Base-by-base conservation (phyloP, 1,139 yeast genomes). In the Yamadazyma epiphylla region DNA sequence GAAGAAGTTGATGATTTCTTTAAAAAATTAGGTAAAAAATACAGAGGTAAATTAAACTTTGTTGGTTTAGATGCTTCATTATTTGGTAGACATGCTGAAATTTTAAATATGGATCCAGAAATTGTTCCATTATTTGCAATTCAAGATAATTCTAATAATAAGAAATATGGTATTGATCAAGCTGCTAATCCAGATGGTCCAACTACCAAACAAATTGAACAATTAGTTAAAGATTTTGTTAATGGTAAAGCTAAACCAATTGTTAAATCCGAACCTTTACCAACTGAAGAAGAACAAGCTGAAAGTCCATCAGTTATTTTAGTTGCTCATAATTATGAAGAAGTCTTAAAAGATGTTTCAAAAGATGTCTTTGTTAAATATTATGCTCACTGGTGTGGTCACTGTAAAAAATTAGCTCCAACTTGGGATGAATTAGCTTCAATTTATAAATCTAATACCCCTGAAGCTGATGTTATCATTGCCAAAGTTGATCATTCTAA, bases 371-470 rank as follows among this genome's bases (percentile, higher is more conserved):
- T 91, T 46, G 89, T 91, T 46, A 87, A 89, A 70, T 89, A 85
- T 67, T 91, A 86, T 55, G 98, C 98, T 35, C 95, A 96, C 64
- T 91, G 98, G 98, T 89, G 98, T 70, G 96, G 97, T 30, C 97
- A 89, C 73, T 89, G 98, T 75, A 89, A 89, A 75, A 86, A 76
- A 63, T 74, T 89, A 62, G 95, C 95, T 36, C 98, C 98, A 54
- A 72, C 70, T 38, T 91, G 82, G 70, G 95, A 85, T 55, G 94
- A 87, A 57, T 75, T 91, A 48, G 96, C 88, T 35, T 79, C 66
- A 31, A 55, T 83, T 36, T 83, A 69, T 59, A 69, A 65, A 35
- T 63, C 72, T 32, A 75, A 74, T 45, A 53, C 63, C 27, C 60
- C 65, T 28, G 60, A 53, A 29, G 46, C 66, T 23, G 27, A 35